Percentiles rank a stretch among this genome's conserved stretches.
Conservation (phyloP, 768 basidiomycete species). For the Termitomyces heimii region DNA sequence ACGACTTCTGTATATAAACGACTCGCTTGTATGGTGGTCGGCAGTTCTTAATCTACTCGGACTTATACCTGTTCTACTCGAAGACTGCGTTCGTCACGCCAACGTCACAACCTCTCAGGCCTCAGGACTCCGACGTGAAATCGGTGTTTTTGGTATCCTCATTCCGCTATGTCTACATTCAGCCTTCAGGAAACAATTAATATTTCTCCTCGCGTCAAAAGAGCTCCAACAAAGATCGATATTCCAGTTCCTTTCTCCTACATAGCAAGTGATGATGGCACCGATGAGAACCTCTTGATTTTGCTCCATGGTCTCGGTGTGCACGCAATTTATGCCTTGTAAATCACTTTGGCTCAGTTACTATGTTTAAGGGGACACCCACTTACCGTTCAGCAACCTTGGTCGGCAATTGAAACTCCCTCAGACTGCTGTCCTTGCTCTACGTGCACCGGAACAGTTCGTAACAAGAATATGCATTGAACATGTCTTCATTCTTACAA, state of each 20-base stretch:
- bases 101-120: no score
- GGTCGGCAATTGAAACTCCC: conserved; percentile 75
- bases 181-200: conserved; percentile 26
- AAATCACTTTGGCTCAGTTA: not conserved
- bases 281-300: conserved; percentile 80
- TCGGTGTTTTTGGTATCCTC: not conserved
- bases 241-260: conserved; percentile 62
- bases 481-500: not conserved
- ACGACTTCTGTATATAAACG: no score
- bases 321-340: conserved; percentile 13
- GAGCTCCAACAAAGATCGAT: conserved; percentile 34
- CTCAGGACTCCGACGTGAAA: no score
- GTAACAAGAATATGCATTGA: conserved; percentile 14
- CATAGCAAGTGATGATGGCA: conserved; percentile 71
- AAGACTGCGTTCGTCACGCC: no score
- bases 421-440: conserved; percentile 79
- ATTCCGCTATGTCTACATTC: conserved; percentile 18
- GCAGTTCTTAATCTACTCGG: no score
- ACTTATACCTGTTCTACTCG: no score
- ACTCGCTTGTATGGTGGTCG: no score
- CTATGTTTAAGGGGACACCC: conserved; percentile 65
- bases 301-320: conserved; percentile 83
- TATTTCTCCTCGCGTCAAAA: conserved; percentile 36
- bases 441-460: conserved; percentile 76
- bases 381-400: conserved; percentile 69